Evolutionary conservation across 768 basidiomycete genomes (phyloP).

Genomic region (Glaciozyma antarctica): DNA sequence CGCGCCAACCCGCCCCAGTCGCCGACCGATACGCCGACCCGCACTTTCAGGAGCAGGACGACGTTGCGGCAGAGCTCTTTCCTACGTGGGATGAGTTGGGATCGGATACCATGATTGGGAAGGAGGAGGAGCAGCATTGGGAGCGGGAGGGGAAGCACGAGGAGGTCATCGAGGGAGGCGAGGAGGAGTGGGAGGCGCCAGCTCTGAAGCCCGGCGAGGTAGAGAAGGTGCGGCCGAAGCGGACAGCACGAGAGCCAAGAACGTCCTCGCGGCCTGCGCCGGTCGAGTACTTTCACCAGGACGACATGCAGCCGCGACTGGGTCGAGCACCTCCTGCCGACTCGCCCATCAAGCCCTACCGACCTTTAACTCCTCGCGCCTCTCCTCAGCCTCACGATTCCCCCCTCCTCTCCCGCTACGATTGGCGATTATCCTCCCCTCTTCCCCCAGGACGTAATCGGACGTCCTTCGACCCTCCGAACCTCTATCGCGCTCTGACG

Average conservation of each 20-base stretch:
- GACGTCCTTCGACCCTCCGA: constrained; percentile 11
- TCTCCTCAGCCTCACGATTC: constrained; percentile 8
- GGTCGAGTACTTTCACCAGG: neutral
- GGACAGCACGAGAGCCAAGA: neutral
- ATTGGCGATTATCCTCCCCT: constrained; percentile 30
- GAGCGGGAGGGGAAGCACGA: neutral
- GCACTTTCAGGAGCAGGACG: no score
- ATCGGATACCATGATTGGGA: neutral
- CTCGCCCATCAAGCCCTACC: neutral
- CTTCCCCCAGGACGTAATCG: constrained; percentile 2
- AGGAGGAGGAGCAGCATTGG: neutral
- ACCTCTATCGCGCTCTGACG: constrained; percentile 1
- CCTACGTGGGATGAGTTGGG: neutral
- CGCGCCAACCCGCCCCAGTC: no score
- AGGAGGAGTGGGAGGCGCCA: neutral
- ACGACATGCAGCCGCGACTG: neutral
- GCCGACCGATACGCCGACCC: no score
- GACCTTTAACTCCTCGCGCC: neutral
- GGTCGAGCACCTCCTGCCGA: neutral
- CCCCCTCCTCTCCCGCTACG: constrained; percentile 19
- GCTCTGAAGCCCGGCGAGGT: neutral
- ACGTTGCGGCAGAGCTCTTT: no score
- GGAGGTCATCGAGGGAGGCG: neutral
- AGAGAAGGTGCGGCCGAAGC: neutral
- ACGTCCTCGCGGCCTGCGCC: neutral